These are phyloP conservation scores for Lasiosphaeria hispida DNA, from an alignment of 495 filamentous ascomycete species.

Conservation along the genomic window DNA sequence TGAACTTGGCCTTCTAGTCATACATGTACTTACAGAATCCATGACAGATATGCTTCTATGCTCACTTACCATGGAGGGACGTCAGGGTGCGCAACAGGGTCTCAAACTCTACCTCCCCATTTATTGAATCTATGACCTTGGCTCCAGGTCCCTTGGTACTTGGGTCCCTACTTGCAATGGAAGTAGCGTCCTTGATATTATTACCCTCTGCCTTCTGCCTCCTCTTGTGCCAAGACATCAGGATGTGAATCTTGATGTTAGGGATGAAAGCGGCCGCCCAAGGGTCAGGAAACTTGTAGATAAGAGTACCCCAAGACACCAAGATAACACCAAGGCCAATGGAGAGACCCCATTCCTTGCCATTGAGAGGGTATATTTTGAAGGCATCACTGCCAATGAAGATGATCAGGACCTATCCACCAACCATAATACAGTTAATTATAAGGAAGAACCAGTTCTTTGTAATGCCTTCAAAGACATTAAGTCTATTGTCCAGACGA, in stretches of 20 bases:
- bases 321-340: slow-evolving; percentile 67
- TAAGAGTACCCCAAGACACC: slow-evolving; percentile 64
- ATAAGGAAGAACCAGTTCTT: slow-evolving; percentile 79
- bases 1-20: slow-evolving; percentile 27
- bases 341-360: slow-evolving; percentile 72
- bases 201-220: background rate
- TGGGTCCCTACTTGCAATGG: background rate
- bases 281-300: slow-evolving; percentile 59
- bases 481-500: slow-evolving; percentile 84
- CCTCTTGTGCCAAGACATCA: slow-evolving; percentile 17
- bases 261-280: slow-evolving; percentile 26
- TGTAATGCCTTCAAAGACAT: slow-evolving; percentile 81
- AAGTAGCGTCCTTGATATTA: background rate
- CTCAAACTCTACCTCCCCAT: slow-evolving; percentile 5
- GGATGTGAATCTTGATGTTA: slow-evolving; percentile 16
- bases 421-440: slow-evolving; percentile 81
- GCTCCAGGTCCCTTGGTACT: background rate
- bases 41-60: slow-evolving; percentile 18
- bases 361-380: slow-evolving; percentile 55
- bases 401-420: slow-evolving; percentile 80
- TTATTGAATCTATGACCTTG: background rate
- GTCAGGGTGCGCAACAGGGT: slow-evolving; percentile 25
- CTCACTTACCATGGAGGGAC: slow-evolving; percentile 24
- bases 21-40: slow-evolving; percentile 30
- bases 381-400: slow-evolving; percentile 73